These are phyloP conservation scores for Pisolithus thermaeus DNA, from an alignment of 1,284 basidiomycete species.

Conservation along the genomic window DNA sequence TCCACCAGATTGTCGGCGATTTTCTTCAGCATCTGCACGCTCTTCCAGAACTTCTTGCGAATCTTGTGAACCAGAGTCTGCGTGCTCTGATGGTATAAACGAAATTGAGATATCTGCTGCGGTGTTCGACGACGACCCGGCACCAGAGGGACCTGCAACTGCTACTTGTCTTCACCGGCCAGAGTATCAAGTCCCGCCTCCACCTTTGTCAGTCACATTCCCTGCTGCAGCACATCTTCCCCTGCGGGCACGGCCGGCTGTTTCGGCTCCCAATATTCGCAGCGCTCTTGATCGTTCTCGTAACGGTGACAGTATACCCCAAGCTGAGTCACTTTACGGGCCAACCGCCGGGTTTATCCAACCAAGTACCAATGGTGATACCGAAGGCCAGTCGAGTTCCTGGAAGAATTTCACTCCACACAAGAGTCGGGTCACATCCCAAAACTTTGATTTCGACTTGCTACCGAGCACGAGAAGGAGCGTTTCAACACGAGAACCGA, in stretches of 20 bases:
- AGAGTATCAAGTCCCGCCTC: constrained; percentile 17
- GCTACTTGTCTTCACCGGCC: constrained; percentile 29
- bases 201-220: constrained; percentile 20
- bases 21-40: constrained; percentile 7
- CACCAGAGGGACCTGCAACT: constrained; percentile 49
- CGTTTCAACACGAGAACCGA: not conserved
- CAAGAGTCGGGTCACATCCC: constrained; percentile 8
- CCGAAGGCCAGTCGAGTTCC: constrained; percentile 1
- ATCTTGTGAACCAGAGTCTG: constrained; percentile 16
- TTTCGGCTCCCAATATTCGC: not conserved
- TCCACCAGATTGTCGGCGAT: constrained; percentile 1
- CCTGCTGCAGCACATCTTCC: constrained; percentile 21
- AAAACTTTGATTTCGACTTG: constrained; percentile 26
- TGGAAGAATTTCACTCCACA: constrained; percentile 3
- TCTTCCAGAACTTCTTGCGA: constrained; percentile 10
- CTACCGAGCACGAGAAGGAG: constrained; percentile 11
- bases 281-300: constrained; percentile 6
- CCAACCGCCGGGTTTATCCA: constrained; percentile 26
- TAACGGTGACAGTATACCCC: not conserved
- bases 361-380: constrained; percentile 11
- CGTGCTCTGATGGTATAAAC: constrained; percentile 15
- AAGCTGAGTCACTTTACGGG: constrained; percentile 11
- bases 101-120: constrained; percentile 55
- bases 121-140: constrained; percentile 53
- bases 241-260: constrained; percentile 2